A percentile compares a stretch with the other conserved stretches of the same genome.
phyloP scores from a whole-genome alignment of 2,329 filamentous ascomycete species.

The Talaromyces sp. region DNA sequence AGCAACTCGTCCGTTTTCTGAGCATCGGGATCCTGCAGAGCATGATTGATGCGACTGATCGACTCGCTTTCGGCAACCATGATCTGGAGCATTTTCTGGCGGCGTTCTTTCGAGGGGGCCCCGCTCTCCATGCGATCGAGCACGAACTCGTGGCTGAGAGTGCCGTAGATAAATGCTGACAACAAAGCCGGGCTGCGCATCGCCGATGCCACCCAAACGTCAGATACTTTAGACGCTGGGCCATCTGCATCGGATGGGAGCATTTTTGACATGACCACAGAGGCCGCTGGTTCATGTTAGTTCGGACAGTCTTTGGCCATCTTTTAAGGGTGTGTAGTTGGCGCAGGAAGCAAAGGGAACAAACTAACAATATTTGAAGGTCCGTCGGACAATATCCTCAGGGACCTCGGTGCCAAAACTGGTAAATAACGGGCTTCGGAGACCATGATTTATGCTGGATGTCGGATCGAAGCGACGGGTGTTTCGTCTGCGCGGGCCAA shows the following conservation, averaged over 20 bases:
- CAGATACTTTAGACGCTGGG: constrained; percentile 3
- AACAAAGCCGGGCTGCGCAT: constrained; percentile 11
- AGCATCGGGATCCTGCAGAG: constrained; percentile 14
- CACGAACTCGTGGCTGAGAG: constrained; percentile 13
- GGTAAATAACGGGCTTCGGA: constrained; percentile 9
- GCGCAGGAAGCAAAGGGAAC: not conserved
- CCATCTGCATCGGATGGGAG: not conserved
- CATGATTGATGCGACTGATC: constrained; percentile 20
- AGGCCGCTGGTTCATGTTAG: constrained; percentile 6
- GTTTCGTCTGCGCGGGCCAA: not conserved
- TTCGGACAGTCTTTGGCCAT: not conserved
- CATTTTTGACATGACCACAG: constrained; percentile 13
- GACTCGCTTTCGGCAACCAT: constrained; percentile 17
- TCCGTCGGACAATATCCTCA: constrained; percentile 8
- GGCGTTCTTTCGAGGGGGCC: constrained; percentile 7
- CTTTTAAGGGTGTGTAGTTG: not conserved
- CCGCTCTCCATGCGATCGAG: constrained; percentile 11
- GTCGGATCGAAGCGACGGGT: not conserved
- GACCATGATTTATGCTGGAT: constrained; percentile 5
- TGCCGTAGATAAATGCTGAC: constrained; percentile 13
- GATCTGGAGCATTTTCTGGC: constrained; percentile 12
- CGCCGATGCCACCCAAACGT: constrained; percentile 11
- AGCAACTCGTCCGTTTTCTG: constrained; percentile 21
- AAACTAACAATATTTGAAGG: constrained; percentile 12
- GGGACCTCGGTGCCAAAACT: constrained; percentile 10